A percentile compares a stretch with the other conserved stretches of the same genome.
Evolutionary conservation across 495 filamentous ascomycete species (phyloP).

Genomic region (Lasiosphaeriaceae sp.): DNA sequence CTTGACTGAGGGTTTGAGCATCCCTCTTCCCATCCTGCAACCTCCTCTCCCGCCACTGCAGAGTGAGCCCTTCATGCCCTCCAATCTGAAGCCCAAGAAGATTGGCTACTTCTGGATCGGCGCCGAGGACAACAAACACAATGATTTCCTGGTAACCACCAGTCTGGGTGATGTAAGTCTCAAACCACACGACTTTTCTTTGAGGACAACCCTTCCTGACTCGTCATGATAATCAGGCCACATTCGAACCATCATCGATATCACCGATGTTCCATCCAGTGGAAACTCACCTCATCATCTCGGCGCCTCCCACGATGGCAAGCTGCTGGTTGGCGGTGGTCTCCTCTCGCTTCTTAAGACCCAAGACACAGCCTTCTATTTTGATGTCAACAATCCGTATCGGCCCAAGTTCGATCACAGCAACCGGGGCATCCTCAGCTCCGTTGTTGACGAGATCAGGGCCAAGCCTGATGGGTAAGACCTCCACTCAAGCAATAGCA

Average conservation of each 20-base stretch:
- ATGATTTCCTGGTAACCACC: constrained; percentile 58
- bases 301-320: constrained; percentile 54
- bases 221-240: constrained; percentile 34
- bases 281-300: constrained; percentile 62
- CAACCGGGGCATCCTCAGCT: constrained; percentile 52
- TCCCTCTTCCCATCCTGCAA: constrained; percentile 55
- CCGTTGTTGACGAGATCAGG: constrained; percentile 60
- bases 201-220: neutral
- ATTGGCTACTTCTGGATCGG: constrained; percentile 64
- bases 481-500: no score
- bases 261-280: constrained; percentile 57
- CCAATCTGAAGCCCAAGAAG: constrained; percentile 60
- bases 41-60: constrained; percentile 53
- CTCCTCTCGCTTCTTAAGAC: constrained; percentile 59
- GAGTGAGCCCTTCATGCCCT: constrained; percentile 50
- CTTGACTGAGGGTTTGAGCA: constrained; percentile 42
- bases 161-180: constrained; percentile 52
- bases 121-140: constrained; percentile 56
- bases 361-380: constrained; percentile 63
- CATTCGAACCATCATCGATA: constrained; percentile 55
- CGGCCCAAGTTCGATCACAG: constrained; percentile 55
- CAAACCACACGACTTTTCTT: neutral
- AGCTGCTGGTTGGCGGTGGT: constrained; percentile 57
- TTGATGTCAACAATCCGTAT: constrained; percentile 56
- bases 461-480: constrained; percentile 58